Conservation (phyloP, 805 yeast species). For the Candida germanica region DNA sequence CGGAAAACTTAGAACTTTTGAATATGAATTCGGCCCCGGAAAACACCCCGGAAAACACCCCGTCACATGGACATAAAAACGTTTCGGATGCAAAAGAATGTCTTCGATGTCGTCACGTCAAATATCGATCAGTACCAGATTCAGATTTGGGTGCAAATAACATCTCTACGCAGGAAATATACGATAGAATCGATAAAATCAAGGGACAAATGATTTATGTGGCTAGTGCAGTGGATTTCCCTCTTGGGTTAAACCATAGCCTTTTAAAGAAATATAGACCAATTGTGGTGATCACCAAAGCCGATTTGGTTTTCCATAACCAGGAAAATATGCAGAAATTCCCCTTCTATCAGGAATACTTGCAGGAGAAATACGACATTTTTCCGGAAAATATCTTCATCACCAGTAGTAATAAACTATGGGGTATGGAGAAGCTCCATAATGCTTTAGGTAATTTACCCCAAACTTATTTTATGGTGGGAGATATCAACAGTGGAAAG, state of each 20-base stretch:
- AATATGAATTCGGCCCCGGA: neutral
- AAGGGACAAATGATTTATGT: conserved; percentile 9
- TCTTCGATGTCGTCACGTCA: conserved; percentile 51
- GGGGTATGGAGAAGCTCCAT: conserved; percentile 47
- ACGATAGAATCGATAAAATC: conserved; percentile 1
- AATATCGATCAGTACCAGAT: conserved; percentile 3
- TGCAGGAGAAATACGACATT: conserved; percentile 28
- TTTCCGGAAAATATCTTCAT: conserved; percentile 42
- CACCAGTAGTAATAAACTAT: conserved; percentile 49
- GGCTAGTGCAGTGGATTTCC: conserved; percentile 52
- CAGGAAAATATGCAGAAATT: conserved; percentile 24
- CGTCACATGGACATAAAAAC: conserved; percentile 1
- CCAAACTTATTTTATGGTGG: conserved; percentile 46
- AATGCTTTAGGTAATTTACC: conserved; percentile 35
- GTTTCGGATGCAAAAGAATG: conserved; percentile 34
- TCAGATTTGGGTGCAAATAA: conserved; percentile 1
- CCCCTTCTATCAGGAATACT: conserved; percentile 29
- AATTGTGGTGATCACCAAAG: conserved; percentile 40
- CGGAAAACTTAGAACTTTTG: conserved; percentile 16
- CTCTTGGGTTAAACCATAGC: conserved; percentile 46
- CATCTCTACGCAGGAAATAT: neutral
- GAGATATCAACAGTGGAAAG: conserved; percentile 70
- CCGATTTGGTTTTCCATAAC: conserved; percentile 42
- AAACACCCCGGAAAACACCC: neutral
- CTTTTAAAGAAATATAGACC: conserved; percentile 7